Conservation (phyloP, 495 filamentous ascomycete genomes). For the Parachaetomium inaequale region DNA sequence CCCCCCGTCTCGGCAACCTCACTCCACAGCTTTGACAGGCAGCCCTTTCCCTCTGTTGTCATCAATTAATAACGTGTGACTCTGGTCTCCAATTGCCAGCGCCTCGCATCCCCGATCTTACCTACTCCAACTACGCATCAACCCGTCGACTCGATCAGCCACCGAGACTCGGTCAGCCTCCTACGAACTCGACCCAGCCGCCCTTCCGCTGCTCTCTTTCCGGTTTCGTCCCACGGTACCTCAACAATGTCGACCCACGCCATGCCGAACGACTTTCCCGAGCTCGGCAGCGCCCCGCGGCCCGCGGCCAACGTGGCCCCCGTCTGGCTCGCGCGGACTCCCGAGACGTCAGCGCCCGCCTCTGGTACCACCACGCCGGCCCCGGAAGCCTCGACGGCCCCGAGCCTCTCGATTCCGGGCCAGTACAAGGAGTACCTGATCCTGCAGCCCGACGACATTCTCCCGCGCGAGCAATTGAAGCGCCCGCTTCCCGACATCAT, state of each 20-base stretch:
- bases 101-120: not conserved
- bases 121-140: not conserved
- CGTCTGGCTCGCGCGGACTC: conserved; percentile 51
- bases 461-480: conserved; percentile 71
- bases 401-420: conserved; percentile 67
- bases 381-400: conserved; percentile 47
- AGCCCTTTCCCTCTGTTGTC: not conserved
- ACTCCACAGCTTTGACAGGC: not conserved
- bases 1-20: not conserved
- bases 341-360: conserved; percentile 50
- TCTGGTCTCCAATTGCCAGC: not conserved
- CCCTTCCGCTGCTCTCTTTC: not conserved
- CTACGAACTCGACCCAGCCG: not conserved
- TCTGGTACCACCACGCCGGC: conserved; percentile 57
- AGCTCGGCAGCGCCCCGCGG: conserved; percentile 69
- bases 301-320: conserved; percentile 55
- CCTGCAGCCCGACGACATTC: conserved; percentile 67
- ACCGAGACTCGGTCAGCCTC: not conserved
- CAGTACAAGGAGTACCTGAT: conserved; percentile 72
- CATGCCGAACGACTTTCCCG: conserved; percentile 82
- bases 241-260: not conserved
- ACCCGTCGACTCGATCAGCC: not conserved
- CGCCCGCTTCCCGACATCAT: conserved; percentile 76
- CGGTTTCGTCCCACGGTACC: conserved; percentile 2
- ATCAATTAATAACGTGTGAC: not conserved